phyloP scores from a whole-genome alignment of 2,329 filamentous ascomycete genomes.

The Pseudonectria buxi region DNA sequence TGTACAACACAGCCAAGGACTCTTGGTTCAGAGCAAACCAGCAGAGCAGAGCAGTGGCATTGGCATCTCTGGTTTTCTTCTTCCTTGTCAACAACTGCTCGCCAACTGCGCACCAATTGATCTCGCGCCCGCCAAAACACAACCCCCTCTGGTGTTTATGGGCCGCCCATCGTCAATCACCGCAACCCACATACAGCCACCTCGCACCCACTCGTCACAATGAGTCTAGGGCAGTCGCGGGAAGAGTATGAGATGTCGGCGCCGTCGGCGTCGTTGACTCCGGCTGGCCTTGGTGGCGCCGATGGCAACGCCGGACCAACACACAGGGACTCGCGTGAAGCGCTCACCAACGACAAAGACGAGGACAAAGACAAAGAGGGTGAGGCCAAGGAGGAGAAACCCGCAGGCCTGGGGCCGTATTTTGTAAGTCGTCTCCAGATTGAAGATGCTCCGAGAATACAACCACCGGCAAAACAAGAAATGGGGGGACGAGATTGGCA shows the following conservation, averaged over 20 bases:
- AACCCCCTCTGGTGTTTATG: not conserved
- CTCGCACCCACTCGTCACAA: constrained; percentile 1
- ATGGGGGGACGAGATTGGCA: not conserved
- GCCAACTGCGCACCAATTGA: not conserved
- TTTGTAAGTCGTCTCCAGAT: constrained; percentile 1
- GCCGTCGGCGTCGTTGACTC: not conserved
- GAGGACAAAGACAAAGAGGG: constrained; percentile 1
- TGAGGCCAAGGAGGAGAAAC: not conserved
- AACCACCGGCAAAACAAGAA: not conserved
- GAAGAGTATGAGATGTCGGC: constrained; percentile 3
- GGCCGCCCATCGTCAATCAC: not conserved
- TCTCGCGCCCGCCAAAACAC: not conserved
- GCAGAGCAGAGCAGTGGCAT: too few species aligned
- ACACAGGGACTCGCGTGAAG: constrained; percentile 1
- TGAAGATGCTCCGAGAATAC: too few species aligned
- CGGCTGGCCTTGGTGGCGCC: constrained; percentile 1
- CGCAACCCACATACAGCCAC: not conserved
- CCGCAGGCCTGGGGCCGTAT: constrained; percentile 1
- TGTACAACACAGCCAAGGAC: too few species aligned
- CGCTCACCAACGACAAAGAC: constrained; percentile 1
- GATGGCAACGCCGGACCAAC: constrained; percentile 1
- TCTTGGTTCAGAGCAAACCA: too few species aligned
- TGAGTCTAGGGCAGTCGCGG: constrained; percentile 1
- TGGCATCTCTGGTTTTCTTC: too few species aligned
- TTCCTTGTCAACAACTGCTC: too few species aligned